Percentiles rank a stretch among this genome's conserved stretches.
Evolutionary conservation across 805 yeast genomes (phyloP).

Genomic region (Saccharomycopsis fermentans): DNA sequence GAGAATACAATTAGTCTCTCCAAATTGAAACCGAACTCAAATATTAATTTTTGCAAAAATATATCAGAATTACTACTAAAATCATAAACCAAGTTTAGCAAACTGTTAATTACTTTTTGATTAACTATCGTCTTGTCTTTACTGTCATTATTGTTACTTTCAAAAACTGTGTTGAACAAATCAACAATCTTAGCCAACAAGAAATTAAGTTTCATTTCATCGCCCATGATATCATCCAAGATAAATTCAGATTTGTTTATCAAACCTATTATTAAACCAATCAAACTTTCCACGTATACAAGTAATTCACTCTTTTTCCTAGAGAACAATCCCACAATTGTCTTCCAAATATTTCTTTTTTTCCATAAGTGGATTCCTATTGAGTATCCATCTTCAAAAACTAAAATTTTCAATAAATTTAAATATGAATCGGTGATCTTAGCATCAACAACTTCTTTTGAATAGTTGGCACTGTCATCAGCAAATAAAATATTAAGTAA

Average conservation of each 20-base stretch:
- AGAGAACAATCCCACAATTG: constrained; percentile 34
- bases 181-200: constrained; percentile 30
- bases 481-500: constrained; percentile 5
- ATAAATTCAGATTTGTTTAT: constrained; percentile 57
- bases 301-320: constrained; percentile 27
- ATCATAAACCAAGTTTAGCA: constrained; percentile 49
- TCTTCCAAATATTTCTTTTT: constrained; percentile 53
- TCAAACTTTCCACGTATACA: constrained; percentile 62
- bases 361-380: constrained; percentile 69
- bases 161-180: constrained; percentile 26
- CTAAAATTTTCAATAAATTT: constrained; percentile 72
- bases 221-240: constrained; percentile 30
- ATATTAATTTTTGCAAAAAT: constrained; percentile 32
- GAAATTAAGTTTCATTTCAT: constrained; percentile 26
- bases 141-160: constrained; percentile 2
- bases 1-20: constrained; percentile 20
- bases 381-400: constrained; percentile 82
- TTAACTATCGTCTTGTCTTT: constrained; percentile 26
- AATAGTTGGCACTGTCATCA: background rate
- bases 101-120: constrained; percentile 37
- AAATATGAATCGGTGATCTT: constrained; percentile 62
- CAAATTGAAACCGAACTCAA: constrained; percentile 15
- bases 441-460: background rate
- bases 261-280: constrained; percentile 58
- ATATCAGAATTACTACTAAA: constrained; percentile 49